phyloP scores from a whole-genome alignment of 257 asterid genomes.

The Nemophila menziesii region DNA sequence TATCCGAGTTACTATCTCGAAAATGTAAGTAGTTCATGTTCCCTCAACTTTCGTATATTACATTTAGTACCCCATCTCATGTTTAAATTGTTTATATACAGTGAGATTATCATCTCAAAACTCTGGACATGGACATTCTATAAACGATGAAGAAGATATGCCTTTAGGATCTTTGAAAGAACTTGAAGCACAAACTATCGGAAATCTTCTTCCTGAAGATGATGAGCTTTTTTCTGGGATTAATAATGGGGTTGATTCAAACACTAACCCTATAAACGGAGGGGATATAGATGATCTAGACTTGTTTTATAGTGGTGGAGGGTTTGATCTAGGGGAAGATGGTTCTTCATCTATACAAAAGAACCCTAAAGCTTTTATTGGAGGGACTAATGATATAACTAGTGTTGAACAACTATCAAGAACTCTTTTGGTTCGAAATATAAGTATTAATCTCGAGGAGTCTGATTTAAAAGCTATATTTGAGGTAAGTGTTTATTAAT shows the following conservation, averaged over 20 bases:
- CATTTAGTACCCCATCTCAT: background rate
- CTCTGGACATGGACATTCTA: slow-evolving; percentile 37
- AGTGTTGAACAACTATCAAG: slow-evolving; percentile 77
- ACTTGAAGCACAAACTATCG: slow-evolving; percentile 76
- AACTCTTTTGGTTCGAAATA: slow-evolving; percentile 62
- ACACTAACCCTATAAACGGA: slow-evolving; percentile 21
- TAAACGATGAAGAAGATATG: slow-evolving; percentile 55
- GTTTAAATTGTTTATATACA: slow-evolving; percentile 18
- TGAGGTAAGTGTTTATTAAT: slow-evolving; percentile 32
- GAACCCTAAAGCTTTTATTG: background rate
- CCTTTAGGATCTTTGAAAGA: slow-evolving; percentile 64
- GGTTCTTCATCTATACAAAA: slow-evolving; percentile 1
- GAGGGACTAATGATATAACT: slow-evolving; percentile 27
- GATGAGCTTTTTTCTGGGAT: slow-evolving; percentile 75
- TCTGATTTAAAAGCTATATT: slow-evolving; percentile 51
- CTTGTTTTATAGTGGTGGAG: slow-evolving; percentile 3
- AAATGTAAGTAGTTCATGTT: slow-evolving; percentile 45
- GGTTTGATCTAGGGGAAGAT: slow-evolving; percentile 6
- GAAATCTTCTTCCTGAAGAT: slow-evolving; percentile 82
- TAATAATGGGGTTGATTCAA: slow-evolving; percentile 50
- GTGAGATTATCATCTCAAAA: slow-evolving; percentile 48
- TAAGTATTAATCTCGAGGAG: slow-evolving; percentile 67
- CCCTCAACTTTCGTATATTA: background rate
- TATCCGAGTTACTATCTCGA: slow-evolving; percentile 70
- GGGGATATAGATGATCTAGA: slow-evolving; percentile 2